Percentiles rank a stretch among this genome's conserved stretches.
Conservation (phyloP, 768 basidiomycete genomes). For the Mycena crocata region DNA sequence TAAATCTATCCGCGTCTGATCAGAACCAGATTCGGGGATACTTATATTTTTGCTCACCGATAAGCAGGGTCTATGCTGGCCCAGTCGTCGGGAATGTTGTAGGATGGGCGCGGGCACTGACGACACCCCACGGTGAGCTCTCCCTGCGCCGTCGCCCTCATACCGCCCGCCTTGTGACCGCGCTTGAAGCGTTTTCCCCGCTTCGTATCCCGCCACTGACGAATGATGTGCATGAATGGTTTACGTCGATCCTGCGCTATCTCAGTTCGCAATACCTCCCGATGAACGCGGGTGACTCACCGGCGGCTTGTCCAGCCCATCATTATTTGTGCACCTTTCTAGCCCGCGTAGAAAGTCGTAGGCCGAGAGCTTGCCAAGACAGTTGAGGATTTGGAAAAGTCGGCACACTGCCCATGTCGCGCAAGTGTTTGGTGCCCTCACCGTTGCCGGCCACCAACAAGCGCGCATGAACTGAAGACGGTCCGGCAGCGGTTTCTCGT, state of each 20-base stretch:
- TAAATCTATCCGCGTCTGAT: neutral
- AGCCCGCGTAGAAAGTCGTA: constrained; percentile 26
- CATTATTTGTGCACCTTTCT: no score
- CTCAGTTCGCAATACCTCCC: neutral
- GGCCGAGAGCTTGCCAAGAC: constrained; percentile 22
- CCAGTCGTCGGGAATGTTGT: neutral
- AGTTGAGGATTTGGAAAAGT: constrained; percentile 29
- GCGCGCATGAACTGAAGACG: constrained; percentile 21
- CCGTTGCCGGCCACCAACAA: constrained; percentile 30
- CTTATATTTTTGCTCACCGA: constrained; percentile 7
- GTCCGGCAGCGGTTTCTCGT: neutral
- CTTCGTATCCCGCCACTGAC: constrained; percentile 22
- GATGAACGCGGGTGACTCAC: neutral
- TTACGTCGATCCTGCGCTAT: constrained; percentile 14
- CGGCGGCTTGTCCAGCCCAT: neutral
- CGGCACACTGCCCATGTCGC: constrained; percentile 22
- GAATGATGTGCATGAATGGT: constrained; percentile 21
- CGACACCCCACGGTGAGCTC: neutral
- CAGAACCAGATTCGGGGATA: no score
- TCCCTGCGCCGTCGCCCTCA: neutral
- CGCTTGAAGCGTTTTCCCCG: constrained; percentile 3
- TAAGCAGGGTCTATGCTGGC: no score
- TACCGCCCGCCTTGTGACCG: constrained; percentile 2
- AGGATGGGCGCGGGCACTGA: neutral
- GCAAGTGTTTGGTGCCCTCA: constrained; percentile 6